Evolutionary conservation across 2,329 filamentous ascomycete species (phyloP).

Genomic region (Ophiostoma ulmi): DNA sequence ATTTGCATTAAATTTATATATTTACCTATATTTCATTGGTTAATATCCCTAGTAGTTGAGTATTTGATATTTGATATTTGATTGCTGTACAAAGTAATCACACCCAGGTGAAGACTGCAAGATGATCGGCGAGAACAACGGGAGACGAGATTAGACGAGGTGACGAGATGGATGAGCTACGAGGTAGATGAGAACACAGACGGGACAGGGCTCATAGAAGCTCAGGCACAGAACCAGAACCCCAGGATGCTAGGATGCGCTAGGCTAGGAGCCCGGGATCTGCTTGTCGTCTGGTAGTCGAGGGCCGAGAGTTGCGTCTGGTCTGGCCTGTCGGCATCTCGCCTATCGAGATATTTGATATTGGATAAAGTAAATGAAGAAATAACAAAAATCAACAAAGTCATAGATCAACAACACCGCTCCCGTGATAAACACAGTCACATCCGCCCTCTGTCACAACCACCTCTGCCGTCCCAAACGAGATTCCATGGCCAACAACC

Average conservation of each 20-base stretch:
- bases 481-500: background rate
- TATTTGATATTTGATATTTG: background rate
- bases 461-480: constrained; percentile 3
- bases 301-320: constrained; percentile 8
- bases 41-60: too few relatives aligned
- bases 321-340: constrained; percentile 6
- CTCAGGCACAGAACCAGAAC: too few relatives aligned
- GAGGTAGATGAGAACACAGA: too few relatives aligned
- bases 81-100: background rate
- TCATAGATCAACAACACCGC: background rate
- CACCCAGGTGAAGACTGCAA: background rate
- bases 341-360: background rate
- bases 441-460: background rate
- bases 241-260: too few relatives aligned
- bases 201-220: too few relatives aligned
- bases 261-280: background rate
- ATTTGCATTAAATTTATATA: background rate
- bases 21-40: too few relatives aligned
- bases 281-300: constrained; percentile 1
- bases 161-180: too few relatives aligned
- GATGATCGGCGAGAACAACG: constrained; percentile 5
- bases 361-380: background rate
- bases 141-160: too few relatives aligned
- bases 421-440: background rate
- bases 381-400: background rate